Evolutionary conservation across 495 filamentous ascomycete species (phyloP).

Genomic region (Trichodelitschia bisporula): DNA sequence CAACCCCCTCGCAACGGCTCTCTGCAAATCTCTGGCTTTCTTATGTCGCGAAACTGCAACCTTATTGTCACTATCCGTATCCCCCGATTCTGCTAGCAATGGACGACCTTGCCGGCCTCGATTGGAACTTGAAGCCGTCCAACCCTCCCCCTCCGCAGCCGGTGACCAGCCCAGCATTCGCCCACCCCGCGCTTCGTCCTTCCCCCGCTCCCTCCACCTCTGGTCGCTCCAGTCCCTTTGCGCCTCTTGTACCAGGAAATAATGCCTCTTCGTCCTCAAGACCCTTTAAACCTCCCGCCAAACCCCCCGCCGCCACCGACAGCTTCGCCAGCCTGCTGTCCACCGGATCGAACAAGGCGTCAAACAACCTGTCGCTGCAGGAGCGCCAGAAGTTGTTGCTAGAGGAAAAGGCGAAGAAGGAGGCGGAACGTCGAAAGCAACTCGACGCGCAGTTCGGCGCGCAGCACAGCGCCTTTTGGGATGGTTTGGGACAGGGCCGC

Average conservation of each 20-base stretch:
- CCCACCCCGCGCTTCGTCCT: conserved; percentile 35
- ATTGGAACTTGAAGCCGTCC: conserved; percentile 33
- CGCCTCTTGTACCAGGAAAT: conserved; percentile 20
- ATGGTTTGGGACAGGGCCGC: conserved; percentile 30
- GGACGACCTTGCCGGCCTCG: conserved; percentile 33
- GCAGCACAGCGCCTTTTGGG: conserved; percentile 40
- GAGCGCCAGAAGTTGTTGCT: conserved; percentile 67
- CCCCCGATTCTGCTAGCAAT: too few relatives aligned
- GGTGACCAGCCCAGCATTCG: conserved; percentile 23
- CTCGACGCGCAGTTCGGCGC: conserved; percentile 53
- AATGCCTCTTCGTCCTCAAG: conserved; percentile 25
- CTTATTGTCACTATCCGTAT: too few relatives aligned
- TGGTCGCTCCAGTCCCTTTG: conserved; percentile 43
- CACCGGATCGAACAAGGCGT: conserved; percentile 39
- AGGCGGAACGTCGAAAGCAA: conserved; percentile 41
- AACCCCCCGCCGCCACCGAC: too few relatives aligned
- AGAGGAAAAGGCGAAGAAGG: conserved; percentile 51
- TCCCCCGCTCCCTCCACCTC: conserved; percentile 30
- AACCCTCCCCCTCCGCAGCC: too few relatives aligned
- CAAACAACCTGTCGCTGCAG: conserved; percentile 49
- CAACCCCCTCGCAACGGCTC: too few relatives aligned
- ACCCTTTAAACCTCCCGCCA: conserved; percentile 32
- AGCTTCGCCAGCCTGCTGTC: conserved; percentile 79
- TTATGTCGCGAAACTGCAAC: too few relatives aligned
- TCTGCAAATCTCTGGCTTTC: too few relatives aligned